A percentile compares a stretch with the other conserved stretches of the same genome.
These are phyloP conservation scores for Trifolium subterraneum DNA, from an alignment of 306 rosid genomes.

Conservation along the genomic window DNA sequence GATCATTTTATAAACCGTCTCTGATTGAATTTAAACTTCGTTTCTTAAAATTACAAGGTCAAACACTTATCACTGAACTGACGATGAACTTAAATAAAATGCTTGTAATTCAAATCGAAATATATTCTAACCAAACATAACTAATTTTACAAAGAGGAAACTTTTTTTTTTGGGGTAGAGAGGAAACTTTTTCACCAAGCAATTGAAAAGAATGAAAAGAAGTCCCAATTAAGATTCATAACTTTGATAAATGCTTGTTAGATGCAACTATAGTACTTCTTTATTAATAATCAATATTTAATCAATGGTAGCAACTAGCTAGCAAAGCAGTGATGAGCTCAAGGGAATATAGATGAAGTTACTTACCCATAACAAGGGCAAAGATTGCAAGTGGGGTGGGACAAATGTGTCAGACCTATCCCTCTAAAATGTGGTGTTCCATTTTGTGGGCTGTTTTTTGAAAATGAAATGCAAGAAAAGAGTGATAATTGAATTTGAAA, in stretches of 20 bases:
- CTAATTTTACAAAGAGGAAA: too few relatives aligned
- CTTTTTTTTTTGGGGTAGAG: too few relatives aligned
- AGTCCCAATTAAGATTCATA: neutral
- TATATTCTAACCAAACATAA: neutral
- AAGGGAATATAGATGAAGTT: neutral
- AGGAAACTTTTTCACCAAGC: neutral
- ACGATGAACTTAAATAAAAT: too few relatives aligned
- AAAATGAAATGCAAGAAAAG: constrained; percentile 41
- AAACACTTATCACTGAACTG: neutral
- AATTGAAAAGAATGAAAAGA: too few relatives aligned
- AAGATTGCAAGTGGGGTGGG: constrained; percentile 38
- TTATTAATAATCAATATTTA: neutral
- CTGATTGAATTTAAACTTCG: too few relatives aligned
- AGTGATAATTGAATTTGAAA: constrained; percentile 39
- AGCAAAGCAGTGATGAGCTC: neutral
- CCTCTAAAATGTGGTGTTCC: constrained; percentile 36
- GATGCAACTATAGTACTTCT: neutral
- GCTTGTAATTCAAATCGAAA: neutral
- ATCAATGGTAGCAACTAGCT: neutral
- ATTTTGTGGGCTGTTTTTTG: constrained; percentile 36
- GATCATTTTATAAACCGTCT: too few relatives aligned
- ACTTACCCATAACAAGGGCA: neutral
- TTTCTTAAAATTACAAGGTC: neutral
- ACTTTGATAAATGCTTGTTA: neutral
- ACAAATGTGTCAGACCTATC: constrained; percentile 36